phyloP scores from a whole-genome alignment of 2,329 filamentous ascomycete species.

The Botrytis pseudocinerea region DNA sequence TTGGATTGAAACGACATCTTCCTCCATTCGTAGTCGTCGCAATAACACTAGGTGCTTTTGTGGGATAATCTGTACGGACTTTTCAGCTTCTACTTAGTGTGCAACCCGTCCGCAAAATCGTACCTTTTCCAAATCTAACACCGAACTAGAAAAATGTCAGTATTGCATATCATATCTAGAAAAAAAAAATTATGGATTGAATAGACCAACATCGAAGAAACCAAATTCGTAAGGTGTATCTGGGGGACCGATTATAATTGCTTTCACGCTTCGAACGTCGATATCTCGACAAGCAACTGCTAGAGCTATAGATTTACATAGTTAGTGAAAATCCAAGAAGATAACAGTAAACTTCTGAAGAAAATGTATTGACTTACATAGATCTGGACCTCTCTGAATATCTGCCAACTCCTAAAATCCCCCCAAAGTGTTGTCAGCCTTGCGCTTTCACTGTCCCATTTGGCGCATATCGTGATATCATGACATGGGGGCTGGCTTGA shows the following conservation, averaged over 20 bases:
- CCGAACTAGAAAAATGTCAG: conserved; percentile 59
- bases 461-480: background rate
- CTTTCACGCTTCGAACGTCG: conserved; percentile 84
- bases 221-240: conserved; percentile 97
- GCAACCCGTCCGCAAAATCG: conserved; percentile 1
- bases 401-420: conserved; percentile 72
- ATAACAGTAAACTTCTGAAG: background rate
- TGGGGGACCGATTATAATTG: conserved; percentile 87
- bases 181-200: background rate
- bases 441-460: conserved; percentile 34
- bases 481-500: conserved; percentile 35
- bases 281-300: conserved; percentile 84
- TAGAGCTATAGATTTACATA: conserved; percentile 57
- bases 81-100: conserved; percentile 23
- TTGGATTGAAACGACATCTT: conserved; percentile 89
- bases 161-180: conserved; percentile 11
- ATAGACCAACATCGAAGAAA: conserved; percentile 77
- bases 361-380: conserved; percentile 61
- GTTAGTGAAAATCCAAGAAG: conserved; percentile 29
- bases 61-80: conserved; percentile 70
- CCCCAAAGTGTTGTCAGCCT: conserved; percentile 43
- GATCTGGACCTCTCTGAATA: conserved; percentile 78
- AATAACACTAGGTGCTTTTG: conserved; percentile 60
- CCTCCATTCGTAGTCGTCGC: conserved; percentile 87
- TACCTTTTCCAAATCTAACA: conserved; percentile 75